A percentile compares a stretch with the other conserved stretches of the same genome.
phyloP scores from a whole-genome alignment of 2,329 filamentous ascomycete species.

The Phialocephala subalpina region DNA sequence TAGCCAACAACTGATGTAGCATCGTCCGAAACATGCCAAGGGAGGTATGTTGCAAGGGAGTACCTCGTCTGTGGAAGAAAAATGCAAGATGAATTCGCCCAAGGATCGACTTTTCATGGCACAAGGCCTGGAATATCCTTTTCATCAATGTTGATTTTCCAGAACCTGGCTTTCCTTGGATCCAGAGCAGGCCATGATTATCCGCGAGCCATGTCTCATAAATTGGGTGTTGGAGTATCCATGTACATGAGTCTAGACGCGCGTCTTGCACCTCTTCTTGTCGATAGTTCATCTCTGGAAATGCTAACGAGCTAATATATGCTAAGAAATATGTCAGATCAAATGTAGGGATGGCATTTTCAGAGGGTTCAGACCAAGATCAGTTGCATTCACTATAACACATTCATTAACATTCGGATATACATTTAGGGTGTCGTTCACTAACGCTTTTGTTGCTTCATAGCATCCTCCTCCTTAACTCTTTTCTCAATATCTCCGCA shows the following conservation, averaged over 20 bases:
- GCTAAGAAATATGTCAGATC: conserved; percentile 13
- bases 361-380: background rate
- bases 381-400: too few species aligned
- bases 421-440: too few species aligned
- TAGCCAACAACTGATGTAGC: background rate
- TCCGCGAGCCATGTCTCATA: conserved; percentile 38
- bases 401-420: too few species aligned
- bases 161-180: conserved; percentile 45
- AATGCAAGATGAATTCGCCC: background rate
- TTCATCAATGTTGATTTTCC: background rate
- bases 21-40: background rate
- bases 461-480: too few species aligned
- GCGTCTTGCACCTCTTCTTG: conserved; percentile 42
- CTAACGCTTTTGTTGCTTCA: too few species aligned
- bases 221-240: conserved; percentile 28
- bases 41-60: background rate
- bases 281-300: conserved; percentile 43
- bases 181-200: conserved; percentile 44
- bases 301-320: conserved; percentile 45
- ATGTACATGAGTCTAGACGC: conserved; percentile 43
- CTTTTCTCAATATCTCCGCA: too few species aligned
- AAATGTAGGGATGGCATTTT: background rate
- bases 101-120: background rate
- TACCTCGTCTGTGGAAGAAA: background rate
- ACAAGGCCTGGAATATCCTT: background rate